Evolutionary conservation across 495 filamentous ascomycete species (phyloP), one percentile per base, ranked within the genome.

Genomic region (Echria macrotheca): DNA sequence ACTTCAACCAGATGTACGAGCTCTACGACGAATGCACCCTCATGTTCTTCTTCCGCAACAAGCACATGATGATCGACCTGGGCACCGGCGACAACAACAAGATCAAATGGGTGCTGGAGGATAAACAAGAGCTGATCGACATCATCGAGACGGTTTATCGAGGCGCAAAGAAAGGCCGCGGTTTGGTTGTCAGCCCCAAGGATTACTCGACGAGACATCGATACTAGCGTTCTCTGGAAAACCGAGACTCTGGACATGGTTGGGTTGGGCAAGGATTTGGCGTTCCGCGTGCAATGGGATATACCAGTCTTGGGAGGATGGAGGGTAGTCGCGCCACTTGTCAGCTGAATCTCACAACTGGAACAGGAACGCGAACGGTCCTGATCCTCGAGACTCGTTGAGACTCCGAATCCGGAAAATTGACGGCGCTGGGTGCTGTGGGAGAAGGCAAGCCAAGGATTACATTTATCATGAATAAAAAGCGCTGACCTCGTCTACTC

Each of bases 21-120:
- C 72, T 87, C 0, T 87, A 86, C 64, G 84, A 86, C 56, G 75
- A 78, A 28, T 80, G 82, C 70, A 82, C 81, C 5, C 78, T 86
- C 50, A 85, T 85, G 79, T 60, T 65, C 76, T 98, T 97, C 77
- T 98, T 91, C 70, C 80, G 93, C 39, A 97, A 97, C 65, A 97
- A 96, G 68, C 90, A 97, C 67, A 97, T 98, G 84, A 93, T 94
- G 87, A 91, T 85, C 65, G 93, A 96, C 81, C 93, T 95, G 54
- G 91, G 93, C 10, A 97, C 94, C 4, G 93, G 93, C 57, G 95
- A 98, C 71, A 98, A 98, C 67, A 97, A 98, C 69, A 95, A 95
- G 66, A 59, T 65, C 24, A 97, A 96, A 68, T 97, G 88, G 82
- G 90, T 97, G 31, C 68, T 96, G 47, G 93, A 97, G 69, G 93